phyloP scores from a whole-genome alignment of 768 basidiomycete species.

The Amyloporia xantha region DNA sequence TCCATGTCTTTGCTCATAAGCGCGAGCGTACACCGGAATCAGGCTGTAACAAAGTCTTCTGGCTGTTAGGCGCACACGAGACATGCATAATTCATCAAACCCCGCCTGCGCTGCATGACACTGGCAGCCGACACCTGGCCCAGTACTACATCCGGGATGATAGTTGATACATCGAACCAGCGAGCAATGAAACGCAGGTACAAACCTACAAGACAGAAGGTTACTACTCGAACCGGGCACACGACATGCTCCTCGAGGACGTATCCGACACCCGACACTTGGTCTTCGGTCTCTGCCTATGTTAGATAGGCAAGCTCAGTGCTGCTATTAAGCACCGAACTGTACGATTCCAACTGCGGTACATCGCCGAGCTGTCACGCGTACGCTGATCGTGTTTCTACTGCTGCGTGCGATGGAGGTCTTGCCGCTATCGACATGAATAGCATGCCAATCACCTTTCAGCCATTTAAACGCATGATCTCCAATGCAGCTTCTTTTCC shows the following conservation, averaged over 20 bases:
- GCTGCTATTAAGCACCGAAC: constrained; percentile 82
- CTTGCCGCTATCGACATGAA: constrained; percentile 49
- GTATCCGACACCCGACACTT: constrained; percentile 95
- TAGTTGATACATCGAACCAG: constrained; percentile 97
- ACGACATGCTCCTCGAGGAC: constrained; percentile 93
- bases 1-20: constrained; percentile 97
- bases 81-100: constrained; percentile 76
- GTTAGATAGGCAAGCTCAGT: constrained; percentile 76
- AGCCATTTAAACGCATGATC: constrained; percentile 75
- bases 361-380: constrained; percentile 79
- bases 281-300: constrained; percentile 96
- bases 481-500: constrained; percentile 88
- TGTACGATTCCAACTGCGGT: constrained; percentile 80
- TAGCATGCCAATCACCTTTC: constrained; percentile 80
- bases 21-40: constrained; percentile 87
- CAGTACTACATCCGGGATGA: constrained; percentile 89
- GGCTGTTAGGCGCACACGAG: constrained; percentile 81
- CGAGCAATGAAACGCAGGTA: constrained; percentile 4
- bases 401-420: constrained; percentile 71
- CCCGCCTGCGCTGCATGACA: constrained; percentile 85
- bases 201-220: background rate
- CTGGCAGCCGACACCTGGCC: constrained; percentile 91
- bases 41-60: constrained; percentile 68
- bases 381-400: constrained; percentile 85
- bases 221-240: constrained; percentile 68